phyloP scores from a whole-genome alignment of 1,139 yeast species.

The Yamadazyma aaseri region DNA sequence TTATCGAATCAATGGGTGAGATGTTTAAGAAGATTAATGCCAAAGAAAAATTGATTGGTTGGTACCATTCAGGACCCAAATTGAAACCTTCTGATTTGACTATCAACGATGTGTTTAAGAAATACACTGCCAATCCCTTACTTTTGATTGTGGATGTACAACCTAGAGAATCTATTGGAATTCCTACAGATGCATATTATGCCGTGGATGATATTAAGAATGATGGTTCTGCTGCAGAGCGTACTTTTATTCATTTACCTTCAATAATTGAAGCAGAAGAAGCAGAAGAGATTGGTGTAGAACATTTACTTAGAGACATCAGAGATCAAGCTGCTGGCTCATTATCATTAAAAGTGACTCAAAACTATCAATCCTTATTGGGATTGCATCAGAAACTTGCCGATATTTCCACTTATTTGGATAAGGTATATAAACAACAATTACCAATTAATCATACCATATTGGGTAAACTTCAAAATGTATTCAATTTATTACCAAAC shows the following conservation, averaged over 20 bases:
- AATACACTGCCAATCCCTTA: conserved; percentile 79
- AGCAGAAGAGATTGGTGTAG: conserved; percentile 99
- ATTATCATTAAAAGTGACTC: conserved; percentile 80
- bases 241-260: conserved; percentile 91
- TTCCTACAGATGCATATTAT: conserved; percentile 93
- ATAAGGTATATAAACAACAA: conserved; percentile 66
- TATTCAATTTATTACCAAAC: conserved; percentile 89
- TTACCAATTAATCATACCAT: conserved; percentile 90
- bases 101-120: conserved; percentile 85
- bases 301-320: conserved; percentile 88
- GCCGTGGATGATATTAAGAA: conserved; percentile 95
- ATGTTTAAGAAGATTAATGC: conserved; percentile 98
- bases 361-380: conserved; percentile 82
- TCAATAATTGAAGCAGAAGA: conserved; percentile 95
- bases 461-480: conserved; percentile 90
- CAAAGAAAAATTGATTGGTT: conserved; percentile 90
- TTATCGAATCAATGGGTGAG: conserved; percentile 93
- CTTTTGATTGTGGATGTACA: conserved; percentile 90
- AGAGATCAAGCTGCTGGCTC: conserved; percentile 97
- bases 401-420: conserved; percentile 78
- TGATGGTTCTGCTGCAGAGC: conserved; percentile 93
- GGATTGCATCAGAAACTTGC: conserved; percentile 80
- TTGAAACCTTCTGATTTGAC: conserved; percentile 83
- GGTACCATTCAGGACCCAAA: conserved; percentile 99
- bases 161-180: conserved; percentile 68